These are phyloP conservation scores for Elsinoe ampelina DNA, from an alignment of 2,329 filamentous ascomycete species.

Conservation along the genomic window DNA sequence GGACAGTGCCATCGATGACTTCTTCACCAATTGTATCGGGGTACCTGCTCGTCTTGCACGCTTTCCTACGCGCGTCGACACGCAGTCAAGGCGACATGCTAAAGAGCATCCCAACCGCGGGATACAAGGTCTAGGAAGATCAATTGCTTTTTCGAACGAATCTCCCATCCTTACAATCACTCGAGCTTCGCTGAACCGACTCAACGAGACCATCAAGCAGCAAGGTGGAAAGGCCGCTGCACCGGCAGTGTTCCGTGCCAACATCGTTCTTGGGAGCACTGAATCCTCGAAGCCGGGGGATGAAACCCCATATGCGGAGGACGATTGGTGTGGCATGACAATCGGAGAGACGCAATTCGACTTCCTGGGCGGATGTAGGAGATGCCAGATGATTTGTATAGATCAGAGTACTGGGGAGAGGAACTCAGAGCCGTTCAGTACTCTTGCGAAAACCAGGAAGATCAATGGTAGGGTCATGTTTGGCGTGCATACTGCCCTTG, in stretches of 20 bases:
- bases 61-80: slow-evolving; percentile 58
- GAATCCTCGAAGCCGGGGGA: slow-evolving; percentile 33
- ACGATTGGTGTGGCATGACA: slow-evolving; percentile 59
- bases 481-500: slow-evolving; percentile 56
- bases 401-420: slow-evolving; percentile 73
- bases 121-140: slow-evolving; percentile 31
- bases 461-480: slow-evolving; percentile 82
- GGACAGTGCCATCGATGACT: slow-evolving; percentile 50
- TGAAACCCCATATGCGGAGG: slow-evolving; percentile 64
- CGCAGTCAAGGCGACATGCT: slow-evolving; percentile 54
- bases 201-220: slow-evolving; percentile 63
- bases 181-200: slow-evolving; percentile 62
- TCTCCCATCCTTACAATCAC: slow-evolving; percentile 84
- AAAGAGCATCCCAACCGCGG: slow-evolving; percentile 56
- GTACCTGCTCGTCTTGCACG: slow-evolving; percentile 76
- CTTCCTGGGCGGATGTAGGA: slow-evolving; percentile 71
- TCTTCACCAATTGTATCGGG: slow-evolving; percentile 67
- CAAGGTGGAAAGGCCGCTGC: slow-evolving; percentile 56
- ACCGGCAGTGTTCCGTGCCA: slow-evolving; percentile 75
- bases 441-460: slow-evolving; percentile 75
- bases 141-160: slow-evolving; percentile 82
- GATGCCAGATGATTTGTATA: slow-evolving; percentile 95
- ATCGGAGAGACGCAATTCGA: slow-evolving; percentile 55
- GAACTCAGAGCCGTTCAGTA: slow-evolving; percentile 78
- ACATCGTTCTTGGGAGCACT: slow-evolving; percentile 62